phyloP scores from a whole-genome alignment of 305 asterid species.

The Ruellia speciosa region DNA sequence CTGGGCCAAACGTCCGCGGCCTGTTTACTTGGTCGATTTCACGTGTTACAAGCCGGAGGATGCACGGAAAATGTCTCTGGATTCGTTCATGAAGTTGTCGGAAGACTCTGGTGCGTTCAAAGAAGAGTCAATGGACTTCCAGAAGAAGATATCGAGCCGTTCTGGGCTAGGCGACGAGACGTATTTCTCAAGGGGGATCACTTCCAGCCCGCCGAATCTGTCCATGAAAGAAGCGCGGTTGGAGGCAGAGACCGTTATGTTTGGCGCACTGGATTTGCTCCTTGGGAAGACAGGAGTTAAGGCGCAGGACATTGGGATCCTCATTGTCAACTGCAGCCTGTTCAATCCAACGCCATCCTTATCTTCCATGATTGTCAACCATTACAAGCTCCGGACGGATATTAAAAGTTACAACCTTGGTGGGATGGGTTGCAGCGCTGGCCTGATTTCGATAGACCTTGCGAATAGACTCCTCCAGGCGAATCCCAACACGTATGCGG shows the following conservation, averaged over 20 bases:
- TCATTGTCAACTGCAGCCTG: conserved; percentile 62
- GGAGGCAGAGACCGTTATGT: conserved; percentile 62
- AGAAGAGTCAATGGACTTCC: conserved; percentile 39
- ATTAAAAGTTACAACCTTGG: conserved; percentile 57
- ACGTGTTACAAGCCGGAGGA: conserved; percentile 64
- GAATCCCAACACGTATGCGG: conserved; percentile 42
- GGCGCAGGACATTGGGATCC: conserved; percentile 47
- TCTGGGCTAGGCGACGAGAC: conserved; percentile 69
- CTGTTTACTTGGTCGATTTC: conserved; percentile 49
- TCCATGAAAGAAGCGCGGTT: conserved; percentile 53
- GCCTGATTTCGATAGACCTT: conserved; percentile 56
- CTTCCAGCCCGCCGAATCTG: conserved; percentile 40
- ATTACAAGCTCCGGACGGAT: conserved; percentile 51
- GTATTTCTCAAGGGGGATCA: conserved; percentile 43
- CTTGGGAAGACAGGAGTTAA: conserved; percentile 35
- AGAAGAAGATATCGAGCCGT: conserved; percentile 42
- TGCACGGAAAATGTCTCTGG: conserved; percentile 36
- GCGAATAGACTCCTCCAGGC: conserved; percentile 53
- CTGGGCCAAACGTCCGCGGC: conserved; percentile 36
- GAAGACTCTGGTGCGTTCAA: conserved; percentile 36
- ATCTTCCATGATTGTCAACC: conserved; percentile 69
- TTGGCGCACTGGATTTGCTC: conserved; percentile 54
- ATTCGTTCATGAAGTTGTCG: conserved; percentile 43
- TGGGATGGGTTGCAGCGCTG: conserved; percentile 81
- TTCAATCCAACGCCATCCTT: conserved; percentile 73